Evolutionary conservation across 306 rosid species (phyloP), one percentile per base, ranked within the genome.

Genomic region (Potentilla sterilis): DNA sequence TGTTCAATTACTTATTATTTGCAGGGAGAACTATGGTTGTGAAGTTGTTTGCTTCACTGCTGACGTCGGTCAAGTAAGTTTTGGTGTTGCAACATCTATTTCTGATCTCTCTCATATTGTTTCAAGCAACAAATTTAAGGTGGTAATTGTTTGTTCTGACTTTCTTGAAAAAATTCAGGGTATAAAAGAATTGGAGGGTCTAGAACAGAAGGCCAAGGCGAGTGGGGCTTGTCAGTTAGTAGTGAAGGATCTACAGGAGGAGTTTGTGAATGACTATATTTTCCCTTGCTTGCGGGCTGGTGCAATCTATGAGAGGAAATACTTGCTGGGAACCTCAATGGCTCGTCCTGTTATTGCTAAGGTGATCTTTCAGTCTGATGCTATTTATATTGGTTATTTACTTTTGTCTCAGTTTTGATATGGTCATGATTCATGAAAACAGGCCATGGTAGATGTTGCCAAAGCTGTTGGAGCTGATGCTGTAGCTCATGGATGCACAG

Each of bases 41-140:
- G 97, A 92, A 47, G 97, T 95, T n/a, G 97, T 95, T 73, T 95
- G 98, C 88, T 95, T 95, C 83, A 95, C 98, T 40, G 97, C 97
- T 28, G 97, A 95, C 86, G 98, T 95, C 82, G 97, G 97, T 81
- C 98, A 90, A 77, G 98, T 95, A 90, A 66, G 89, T 84, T 37
- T 40, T 65, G 13, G 55, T 22, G 72, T 51, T 69, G 51, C 70
- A 58, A 18, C 69, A 32, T 71, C 69, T 51, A 22, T 59, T 78
- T 67, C 61, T 57, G 22, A 61, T 37, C 57, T 64, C 37, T 14
- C 13, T 41, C n/a, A 40, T 66, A 38, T 70, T 12, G n/a, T 71
- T 73, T 69, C 52, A 66, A 68, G 49, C 41, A 55, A 55, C 58
- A 49, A 71, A 66, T 54, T 47, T 67, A 41, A 22, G 57, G 13